Conservation (phyloP, 2,329 filamentous ascomycete species). For the Alternaria gansuensis region DNA sequence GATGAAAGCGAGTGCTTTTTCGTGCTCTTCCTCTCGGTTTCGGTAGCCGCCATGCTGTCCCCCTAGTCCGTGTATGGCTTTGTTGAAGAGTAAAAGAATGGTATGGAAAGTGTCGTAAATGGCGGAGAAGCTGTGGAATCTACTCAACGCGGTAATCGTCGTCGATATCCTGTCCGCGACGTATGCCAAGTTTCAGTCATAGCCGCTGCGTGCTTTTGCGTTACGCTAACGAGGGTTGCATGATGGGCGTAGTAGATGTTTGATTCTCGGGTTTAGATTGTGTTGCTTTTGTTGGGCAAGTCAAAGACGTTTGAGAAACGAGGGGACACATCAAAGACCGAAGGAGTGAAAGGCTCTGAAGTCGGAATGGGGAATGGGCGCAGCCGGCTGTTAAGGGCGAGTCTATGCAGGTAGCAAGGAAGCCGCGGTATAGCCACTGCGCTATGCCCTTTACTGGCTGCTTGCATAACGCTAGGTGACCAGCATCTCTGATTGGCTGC, state of each 20-base stretch:
- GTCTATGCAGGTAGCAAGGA: conserved; percentile 25
- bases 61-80: background rate
- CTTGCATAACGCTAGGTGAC: conserved; percentile 11
- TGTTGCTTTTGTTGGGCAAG: conserved; percentile 10
- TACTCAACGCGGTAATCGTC: conserved; percentile 29
- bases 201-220: conserved; percentile 22
- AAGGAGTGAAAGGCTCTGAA: conserved; percentile 19
- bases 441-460: conserved; percentile 22
- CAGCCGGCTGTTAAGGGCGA: conserved; percentile 26
- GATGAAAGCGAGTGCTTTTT: conserved; percentile 34
- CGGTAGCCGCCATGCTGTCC: conserved; percentile 29
- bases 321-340: conserved; percentile 18
- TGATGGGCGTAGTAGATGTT: conserved; percentile 12
- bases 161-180: conserved; percentile 26
- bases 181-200: conserved; percentile 30
- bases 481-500: conserved; percentile 20
- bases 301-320: conserved; percentile 15
- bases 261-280: conserved; percentile 10
- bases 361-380: conserved; percentile 23
- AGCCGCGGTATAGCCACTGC: conserved; percentile 27
- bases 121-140: conserved; percentile 14
- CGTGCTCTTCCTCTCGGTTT: conserved; percentile 32
- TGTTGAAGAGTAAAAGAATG: background rate
- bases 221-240: conserved; percentile 22
- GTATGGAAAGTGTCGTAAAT: conserved; percentile 12